Evolutionary conservation across 208 protist species (phyloP).

Genomic region (Balamuthia mandrillaris): DNA sequence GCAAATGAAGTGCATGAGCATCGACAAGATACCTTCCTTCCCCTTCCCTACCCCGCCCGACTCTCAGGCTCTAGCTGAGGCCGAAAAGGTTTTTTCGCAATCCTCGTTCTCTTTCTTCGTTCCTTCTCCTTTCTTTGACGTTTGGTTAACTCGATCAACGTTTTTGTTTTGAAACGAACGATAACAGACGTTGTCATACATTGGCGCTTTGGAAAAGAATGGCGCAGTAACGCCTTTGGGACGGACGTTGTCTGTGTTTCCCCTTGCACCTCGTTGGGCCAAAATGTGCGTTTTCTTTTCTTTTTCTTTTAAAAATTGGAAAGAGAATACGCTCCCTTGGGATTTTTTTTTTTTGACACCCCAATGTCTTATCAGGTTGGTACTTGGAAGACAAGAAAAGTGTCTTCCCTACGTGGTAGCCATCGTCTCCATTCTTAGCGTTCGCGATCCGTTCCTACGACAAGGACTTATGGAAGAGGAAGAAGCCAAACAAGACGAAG

Average conservation of each 20-base stretch:
- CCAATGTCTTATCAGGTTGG: slow-evolving; percentile 33
- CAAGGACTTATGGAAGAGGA: background rate
- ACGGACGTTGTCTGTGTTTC: slow-evolving; percentile 59
- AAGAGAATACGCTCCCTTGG: background rate
- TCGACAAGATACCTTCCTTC: slow-evolving; percentile 76
- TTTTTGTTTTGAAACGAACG: background rate
- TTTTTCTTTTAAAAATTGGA: slow-evolving; percentile 10
- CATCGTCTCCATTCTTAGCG: slow-evolving; percentile 62
- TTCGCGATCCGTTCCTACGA: slow-evolving; percentile 52
- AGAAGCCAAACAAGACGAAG: background rate
- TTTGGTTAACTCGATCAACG: too few relatives aligned
- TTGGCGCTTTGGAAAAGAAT: slow-evolving; percentile 65
- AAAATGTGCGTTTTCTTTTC: slow-evolving; percentile 68
- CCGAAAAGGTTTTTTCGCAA: background rate
- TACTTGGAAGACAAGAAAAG: slow-evolving; percentile 48
- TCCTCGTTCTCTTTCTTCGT: background rate
- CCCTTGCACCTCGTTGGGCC: slow-evolving; percentile 73
- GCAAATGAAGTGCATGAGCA: slow-evolving; percentile 81
- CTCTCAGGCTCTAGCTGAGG: slow-evolving; percentile 25
- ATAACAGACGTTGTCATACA: slow-evolving; percentile 7
- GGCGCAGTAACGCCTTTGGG: slow-evolving; percentile 62
- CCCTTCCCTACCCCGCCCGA: slow-evolving; percentile 79
- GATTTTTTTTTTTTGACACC: background rate
- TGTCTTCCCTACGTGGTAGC: slow-evolving; percentile 65
- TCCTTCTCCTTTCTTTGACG: background rate